Evolutionary conservation across 176 grass and related monocot species (phyloP).

Genomic region (Bromus sterilis): DNA sequence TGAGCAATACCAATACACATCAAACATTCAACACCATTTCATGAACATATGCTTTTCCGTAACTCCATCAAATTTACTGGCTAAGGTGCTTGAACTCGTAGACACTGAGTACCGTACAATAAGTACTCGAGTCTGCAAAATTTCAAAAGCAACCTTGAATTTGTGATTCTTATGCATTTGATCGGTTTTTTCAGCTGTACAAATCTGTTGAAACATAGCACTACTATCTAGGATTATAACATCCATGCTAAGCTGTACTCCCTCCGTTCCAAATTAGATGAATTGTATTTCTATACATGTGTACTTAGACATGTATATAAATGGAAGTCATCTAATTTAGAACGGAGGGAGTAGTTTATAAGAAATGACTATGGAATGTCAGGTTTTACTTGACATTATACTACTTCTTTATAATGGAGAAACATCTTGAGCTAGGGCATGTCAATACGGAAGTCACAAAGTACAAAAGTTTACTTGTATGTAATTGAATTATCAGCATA

Average conservation of each 20-base stretch:
- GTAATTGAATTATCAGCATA: not conserved
- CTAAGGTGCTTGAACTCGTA: not conserved
- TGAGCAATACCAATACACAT: not conserved
- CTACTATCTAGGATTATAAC: not conserved
- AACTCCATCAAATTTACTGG: not conserved
- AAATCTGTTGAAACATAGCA: not conserved
- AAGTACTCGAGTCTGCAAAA: not conserved
- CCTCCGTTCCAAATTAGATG: too few relatives aligned
- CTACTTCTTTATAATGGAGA: not conserved
- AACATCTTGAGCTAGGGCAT: not conserved
- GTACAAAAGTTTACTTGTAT: not conserved
- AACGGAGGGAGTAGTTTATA: too few relatives aligned
- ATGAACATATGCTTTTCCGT: not conserved
- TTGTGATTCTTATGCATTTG: not conserved
- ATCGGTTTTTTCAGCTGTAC: not conserved
- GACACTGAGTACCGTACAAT: not conserved
- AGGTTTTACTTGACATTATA: constrained; percentile 3
- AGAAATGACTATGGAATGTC: not conserved
- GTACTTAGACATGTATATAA: too few relatives aligned
- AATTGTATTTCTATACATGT: too few relatives aligned
- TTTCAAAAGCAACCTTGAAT: not conserved
- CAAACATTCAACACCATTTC: not conserved
- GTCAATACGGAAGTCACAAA: not conserved
- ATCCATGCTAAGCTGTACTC: not conserved
- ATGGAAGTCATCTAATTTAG: too few relatives aligned